These are phyloP conservation scores for Aegilops sharonensis DNA, from an alignment of 176 grass and related monocot species.

Conservation along the genomic window DNA sequence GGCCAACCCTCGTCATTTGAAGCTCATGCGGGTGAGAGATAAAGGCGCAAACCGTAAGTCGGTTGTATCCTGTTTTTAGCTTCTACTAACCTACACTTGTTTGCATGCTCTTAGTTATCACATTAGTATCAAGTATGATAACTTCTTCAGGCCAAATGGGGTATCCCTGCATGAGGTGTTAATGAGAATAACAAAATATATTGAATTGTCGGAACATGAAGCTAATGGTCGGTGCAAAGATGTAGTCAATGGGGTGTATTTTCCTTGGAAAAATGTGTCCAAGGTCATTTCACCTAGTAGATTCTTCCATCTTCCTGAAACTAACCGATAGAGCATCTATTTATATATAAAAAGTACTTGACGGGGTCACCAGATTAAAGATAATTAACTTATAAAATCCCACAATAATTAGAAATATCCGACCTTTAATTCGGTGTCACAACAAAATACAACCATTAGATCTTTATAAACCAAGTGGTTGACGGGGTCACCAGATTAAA, in stretches of 20 bases:
- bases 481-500: no score
- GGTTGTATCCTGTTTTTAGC: slow-evolving; percentile 10
- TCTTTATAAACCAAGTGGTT: no score
- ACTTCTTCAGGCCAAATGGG: not conserved
- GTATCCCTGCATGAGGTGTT: slow-evolving; percentile 87
- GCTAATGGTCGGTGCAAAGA: slow-evolving; percentile 76
- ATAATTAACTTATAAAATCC: no score
- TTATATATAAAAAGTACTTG: no score
- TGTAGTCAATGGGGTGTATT: slow-evolving; percentile 75
- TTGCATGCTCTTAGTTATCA: slow-evolving; percentile 19
- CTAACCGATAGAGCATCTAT: not conserved
- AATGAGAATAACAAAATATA: slow-evolving; percentile 70
- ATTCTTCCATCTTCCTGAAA: not conserved
- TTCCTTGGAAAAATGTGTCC: slow-evolving; percentile 76
- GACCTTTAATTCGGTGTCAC: no score
- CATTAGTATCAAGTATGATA: no score
- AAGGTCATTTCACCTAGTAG: slow-evolving; percentile 85
- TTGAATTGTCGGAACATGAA: slow-evolving; percentile 52
- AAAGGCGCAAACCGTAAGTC: slow-evolving; percentile 77
- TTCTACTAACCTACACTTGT: not conserved
- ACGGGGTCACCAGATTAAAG: no score
- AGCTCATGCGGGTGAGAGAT: slow-evolving; percentile 69
- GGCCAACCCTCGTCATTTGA: slow-evolving; percentile 90
- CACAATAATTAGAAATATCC: no score
- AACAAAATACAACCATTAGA: no score